These are phyloP conservation scores for Sporothrix variecibatus DNA, from an alignment of 2,329 filamentous ascomycete genomes.

Conservation along the genomic window DNA sequence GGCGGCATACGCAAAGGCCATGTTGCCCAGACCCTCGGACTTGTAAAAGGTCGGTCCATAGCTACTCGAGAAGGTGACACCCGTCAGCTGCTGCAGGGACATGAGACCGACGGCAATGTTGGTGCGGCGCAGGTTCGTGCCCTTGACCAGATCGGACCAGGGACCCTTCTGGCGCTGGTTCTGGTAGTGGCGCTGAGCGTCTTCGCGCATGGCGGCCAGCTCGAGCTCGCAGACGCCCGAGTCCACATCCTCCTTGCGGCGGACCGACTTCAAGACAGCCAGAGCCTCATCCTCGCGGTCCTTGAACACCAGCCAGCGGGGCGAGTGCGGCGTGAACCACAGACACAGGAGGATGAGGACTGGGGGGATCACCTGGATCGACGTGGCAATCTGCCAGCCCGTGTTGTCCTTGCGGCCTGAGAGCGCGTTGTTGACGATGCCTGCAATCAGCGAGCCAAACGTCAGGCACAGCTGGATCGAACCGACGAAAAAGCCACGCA, in stretches of 20 bases:
- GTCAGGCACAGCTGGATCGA: conserved; percentile 23
- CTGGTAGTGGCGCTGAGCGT: background rate
- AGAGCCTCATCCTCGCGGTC: conserved; percentile 58
- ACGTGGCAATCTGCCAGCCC: conserved; percentile 34
- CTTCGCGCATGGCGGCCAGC: conserved; percentile 21
- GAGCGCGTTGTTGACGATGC: conserved; percentile 20
- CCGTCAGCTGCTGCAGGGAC: conserved; percentile 18
- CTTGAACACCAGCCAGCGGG: conserved; percentile 51
- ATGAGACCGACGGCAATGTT: conserved; percentile 24
- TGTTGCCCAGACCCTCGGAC: conserved; percentile 7
- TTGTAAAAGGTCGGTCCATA: conserved; percentile 22
- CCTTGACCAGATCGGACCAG: conserved; percentile 10
- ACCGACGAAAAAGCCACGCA: conserved; percentile 45
- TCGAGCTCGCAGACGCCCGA: conserved; percentile 17
- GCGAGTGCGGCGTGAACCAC: conserved; percentile 45
- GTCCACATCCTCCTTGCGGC: conserved; percentile 15
- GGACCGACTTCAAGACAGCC: conserved; percentile 51
- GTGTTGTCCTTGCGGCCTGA: background rate
- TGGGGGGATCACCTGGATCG: conserved; percentile 14
- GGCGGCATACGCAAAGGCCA: conserved; percentile 21
- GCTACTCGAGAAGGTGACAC: conserved; percentile 20
- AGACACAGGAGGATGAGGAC: conserved; percentile 12
- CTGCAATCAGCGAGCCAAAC: conserved; percentile 20
- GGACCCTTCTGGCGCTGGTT: conserved; percentile 1
- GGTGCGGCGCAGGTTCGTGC: conserved; percentile 19